phyloP scores from a whole-genome alignment of 495 filamentous ascomycete genomes.

The Hypoxylon rickii region DNA sequence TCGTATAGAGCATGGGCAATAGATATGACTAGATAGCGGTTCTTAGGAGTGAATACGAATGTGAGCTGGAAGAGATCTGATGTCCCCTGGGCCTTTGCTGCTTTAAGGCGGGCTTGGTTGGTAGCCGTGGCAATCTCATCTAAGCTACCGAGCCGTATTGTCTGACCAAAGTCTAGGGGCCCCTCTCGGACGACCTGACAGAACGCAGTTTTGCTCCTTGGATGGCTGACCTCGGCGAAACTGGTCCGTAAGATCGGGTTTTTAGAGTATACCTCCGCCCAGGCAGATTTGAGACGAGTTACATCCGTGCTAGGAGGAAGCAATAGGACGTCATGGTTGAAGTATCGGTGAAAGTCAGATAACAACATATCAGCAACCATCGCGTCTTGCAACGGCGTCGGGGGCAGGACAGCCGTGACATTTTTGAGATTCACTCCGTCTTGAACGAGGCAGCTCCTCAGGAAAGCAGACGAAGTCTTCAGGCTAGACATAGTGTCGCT shows the following conservation, averaged over 20 bases:
- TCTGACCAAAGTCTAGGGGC: slow-evolving; percentile 13
- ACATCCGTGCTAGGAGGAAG: slow-evolving; percentile 56
- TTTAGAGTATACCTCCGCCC: slow-evolving; percentile 57
- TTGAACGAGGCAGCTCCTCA: slow-evolving; percentile 13
- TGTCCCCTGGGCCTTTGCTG: slow-evolving; percentile 26
- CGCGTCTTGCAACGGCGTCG: slow-evolving; percentile 78
- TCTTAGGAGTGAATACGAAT: slow-evolving; percentile 40
- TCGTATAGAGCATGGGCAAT: slow-evolving; percentile 82
- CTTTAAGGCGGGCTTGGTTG: slow-evolving; percentile 36
- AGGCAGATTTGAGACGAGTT: slow-evolving; percentile 59
- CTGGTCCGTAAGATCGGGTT: slow-evolving; percentile 75
- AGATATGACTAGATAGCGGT: slow-evolving; percentile 64
- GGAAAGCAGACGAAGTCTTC: slow-evolving; percentile 7
- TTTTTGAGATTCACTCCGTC: slow-evolving; percentile 16
- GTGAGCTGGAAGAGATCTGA: slow-evolving; percentile 49
- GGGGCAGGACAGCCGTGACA: slow-evolving; percentile 61
- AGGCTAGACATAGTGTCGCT: not conserved
- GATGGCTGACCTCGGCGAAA: slow-evolving; percentile 66
- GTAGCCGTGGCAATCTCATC: slow-evolving; percentile 35
- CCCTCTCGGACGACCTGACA: slow-evolving; percentile 64
- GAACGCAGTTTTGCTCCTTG: slow-evolving; percentile 58
- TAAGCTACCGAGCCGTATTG: slow-evolving; percentile 21
- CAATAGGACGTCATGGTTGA: slow-evolving; percentile 74
- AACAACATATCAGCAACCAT: slow-evolving; percentile 77
- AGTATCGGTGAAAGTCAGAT: slow-evolving; percentile 71